Base-by-base conservation (phyloP, 2,329 filamentous ascomycete species). In the Penicillium frequentans region DNA sequence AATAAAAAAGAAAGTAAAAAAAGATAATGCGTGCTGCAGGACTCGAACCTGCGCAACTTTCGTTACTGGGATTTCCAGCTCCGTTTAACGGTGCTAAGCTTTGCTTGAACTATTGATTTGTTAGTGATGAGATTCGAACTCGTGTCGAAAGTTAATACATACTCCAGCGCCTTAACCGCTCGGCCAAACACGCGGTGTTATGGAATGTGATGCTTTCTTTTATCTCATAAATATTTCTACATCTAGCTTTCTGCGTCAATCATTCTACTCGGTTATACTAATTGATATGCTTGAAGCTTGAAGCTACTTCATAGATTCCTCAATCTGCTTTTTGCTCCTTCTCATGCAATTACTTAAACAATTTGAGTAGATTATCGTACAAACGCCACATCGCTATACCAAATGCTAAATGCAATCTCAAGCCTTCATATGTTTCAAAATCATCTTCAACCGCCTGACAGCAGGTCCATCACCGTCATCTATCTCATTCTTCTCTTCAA, bases 381-480 rank as follows among this genome's bases (percentile, higher is more conserved):
- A 39, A n/a, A 9, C 3, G 16, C 7, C 16, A n/a, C n/a, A 19
- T 39, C 35, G 35, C 35, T 19, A 19, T 10, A 42, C 4, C 24
- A 23, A 43, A 43, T 52, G 39, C 21, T 26, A 29, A n/a, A 33
- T 27, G 26, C 10, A 21, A 24, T n/a, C 29, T 65, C 53, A 70
- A 46, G 54, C 55, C 55, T 66, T 58, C 68, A 77, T 72, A 67
- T 77, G 74, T 44, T 62, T 64, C 64, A 75, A 63, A 55, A 76
- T 70, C 70, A 74, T 74, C 64, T 69, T 76, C 64, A 77, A 61
- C 50, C 74, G 66, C 54, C 67, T 62, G 21, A 75, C 71, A 44
- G 75, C 74, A 37, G 72, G 73, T 24, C 72, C 73, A 52, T 75
- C 65, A 56, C 68, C 56, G 39, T 64, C 61, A 26, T 63, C 69